phyloP scores from a whole-genome alignment of 768 basidiomycete genomes.

The Boletus edulis region DNA sequence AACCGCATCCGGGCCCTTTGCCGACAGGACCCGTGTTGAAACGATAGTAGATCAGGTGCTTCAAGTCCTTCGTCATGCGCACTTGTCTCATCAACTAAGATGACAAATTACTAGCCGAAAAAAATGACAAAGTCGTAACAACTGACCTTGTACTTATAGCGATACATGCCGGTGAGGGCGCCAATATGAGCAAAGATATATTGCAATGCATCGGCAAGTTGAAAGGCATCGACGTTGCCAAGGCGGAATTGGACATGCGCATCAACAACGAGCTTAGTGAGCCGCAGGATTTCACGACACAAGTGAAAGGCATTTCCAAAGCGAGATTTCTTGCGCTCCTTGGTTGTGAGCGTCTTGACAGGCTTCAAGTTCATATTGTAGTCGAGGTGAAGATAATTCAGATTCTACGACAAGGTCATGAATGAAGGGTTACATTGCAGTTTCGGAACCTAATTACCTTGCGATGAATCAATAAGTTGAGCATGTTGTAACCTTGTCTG shows the following conservation, averaged over 20 bases:
- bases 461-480: constrained; percentile 97
- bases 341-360: constrained; percentile 95
- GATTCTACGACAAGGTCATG: constrained; percentile 47
- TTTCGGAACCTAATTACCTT: constrained; percentile 51
- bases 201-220: constrained; percentile 96
- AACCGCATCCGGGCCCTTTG: constrained; percentile 97
- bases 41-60: constrained; percentile 96
- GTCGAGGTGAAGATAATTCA: constrained; percentile 93
- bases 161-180: constrained; percentile 98
- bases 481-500: constrained; percentile 99
- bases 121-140: background rate
- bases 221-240: constrained; percentile 98
- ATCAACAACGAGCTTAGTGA: constrained; percentile 98
- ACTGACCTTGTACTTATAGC: constrained; percentile 96
- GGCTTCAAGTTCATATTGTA: constrained; percentile 99
- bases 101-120: constrained; percentile 1
- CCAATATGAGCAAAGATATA: constrained; percentile 98
- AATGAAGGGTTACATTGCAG: background rate
- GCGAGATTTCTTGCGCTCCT: constrained; percentile 99
- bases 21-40: constrained; percentile 99
- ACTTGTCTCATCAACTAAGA: constrained; percentile 95
- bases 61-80: constrained; percentile 98
- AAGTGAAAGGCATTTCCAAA: constrained; percentile 99
- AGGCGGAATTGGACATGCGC: constrained; percentile 98
- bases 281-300: constrained; percentile 94